Base-by-base conservation (phyloP, 2,329 filamentous ascomycete genomes). In the Aureobasidium sp. region DNA sequence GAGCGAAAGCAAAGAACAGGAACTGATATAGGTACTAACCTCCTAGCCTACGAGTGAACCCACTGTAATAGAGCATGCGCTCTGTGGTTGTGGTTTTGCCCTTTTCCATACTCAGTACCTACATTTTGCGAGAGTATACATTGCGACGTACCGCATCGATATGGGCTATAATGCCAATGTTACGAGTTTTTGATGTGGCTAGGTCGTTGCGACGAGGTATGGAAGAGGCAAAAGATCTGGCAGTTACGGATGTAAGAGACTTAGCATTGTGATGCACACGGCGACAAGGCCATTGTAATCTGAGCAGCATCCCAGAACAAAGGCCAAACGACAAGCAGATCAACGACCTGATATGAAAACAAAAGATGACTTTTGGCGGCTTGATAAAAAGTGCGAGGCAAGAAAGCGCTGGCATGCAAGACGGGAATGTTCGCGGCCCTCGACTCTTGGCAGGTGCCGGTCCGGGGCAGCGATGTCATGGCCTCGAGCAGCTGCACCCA, bases 61-160 rank as follows among this genome's bases (percentile, higher is more conserved):
- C 93, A 72, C 91, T 95, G 71, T 97, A 96, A 72, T 91, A 97
- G 70, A 99, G 88, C 93, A 97, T 97, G 63, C 94, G 91, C 84
- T 99, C 94, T 3, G 94, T 97, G 0, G 94, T 99, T 0, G 94
- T 97, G 1, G 94, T 99, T 80, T 99, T 99, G 9, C 94, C 94
- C 82, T 84, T 61, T 68, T 44, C n/a, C 24, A 1, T 2, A 22
- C 17, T 71, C 58, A 45, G 64, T 58, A 50, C 42, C 24, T 60
- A 52, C 24, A 58, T 39, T 60, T n/a, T 14, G 19, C 7, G 12
- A n/a, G 31, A 33, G 35, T 22, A 22, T 35, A 31, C 27, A 29
- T 39, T 27, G 45, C 45, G 44, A 75, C 80, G 67, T 72, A 84
- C 82, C 62, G 94, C 94, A 85, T 97, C 94, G 66, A 99, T 96